These are phyloP conservation scores for Emericellopsis cladophorae DNA, from an alignment of 2,329 filamentous ascomycete species.

Conservation along the genomic window DNA sequence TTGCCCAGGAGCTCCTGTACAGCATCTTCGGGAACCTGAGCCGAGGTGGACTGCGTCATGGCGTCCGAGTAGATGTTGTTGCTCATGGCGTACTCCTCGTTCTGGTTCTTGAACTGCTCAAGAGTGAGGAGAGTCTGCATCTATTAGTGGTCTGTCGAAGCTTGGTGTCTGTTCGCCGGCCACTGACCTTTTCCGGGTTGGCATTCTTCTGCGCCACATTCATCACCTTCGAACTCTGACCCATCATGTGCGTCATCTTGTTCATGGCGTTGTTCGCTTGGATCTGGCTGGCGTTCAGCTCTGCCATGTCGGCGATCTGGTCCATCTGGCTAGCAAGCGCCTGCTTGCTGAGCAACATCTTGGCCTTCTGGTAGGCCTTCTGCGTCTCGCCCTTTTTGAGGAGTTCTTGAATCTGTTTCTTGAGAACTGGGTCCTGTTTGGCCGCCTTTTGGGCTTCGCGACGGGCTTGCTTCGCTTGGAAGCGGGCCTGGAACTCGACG, in stretches of 20 bases:
- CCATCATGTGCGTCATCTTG: conserved; percentile 53
- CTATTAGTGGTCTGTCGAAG: neutral
- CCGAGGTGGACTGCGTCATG: conserved; percentile 62
- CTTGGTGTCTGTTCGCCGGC: neutral
- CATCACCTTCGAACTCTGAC: conserved; percentile 45
- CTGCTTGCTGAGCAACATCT: conserved; percentile 49
- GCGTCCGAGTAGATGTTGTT: conserved; percentile 77
- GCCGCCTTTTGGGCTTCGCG: conserved; percentile 47
- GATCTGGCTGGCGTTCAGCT: conserved; percentile 46
- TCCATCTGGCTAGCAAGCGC: conserved; percentile 51
- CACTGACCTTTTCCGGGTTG: conserved; percentile 41
- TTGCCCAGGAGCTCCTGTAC: conserved; percentile 78
- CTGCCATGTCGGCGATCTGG: conserved; percentile 51
- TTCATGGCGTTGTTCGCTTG: conserved; percentile 54
- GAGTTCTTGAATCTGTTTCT: conserved; percentile 51
- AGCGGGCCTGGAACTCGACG: conserved; percentile 50
- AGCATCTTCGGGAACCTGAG: conserved; percentile 67
- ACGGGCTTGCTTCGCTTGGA: conserved; percentile 49
- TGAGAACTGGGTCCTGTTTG: conserved; percentile 46
- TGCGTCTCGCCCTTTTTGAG: conserved; percentile 51
- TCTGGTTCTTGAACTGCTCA: conserved; percentile 48
- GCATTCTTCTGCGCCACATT: conserved; percentile 42
- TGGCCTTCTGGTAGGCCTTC: conserved; percentile 50
- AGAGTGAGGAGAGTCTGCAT: conserved; percentile 42
- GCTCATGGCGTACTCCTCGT: conserved; percentile 51